Evolutionary conservation across 2,329 filamentous ascomycete genomes (phyloP), one percentile per base, ranked within the genome.

Genomic region (Emericellopsis cladophorae): DNA sequence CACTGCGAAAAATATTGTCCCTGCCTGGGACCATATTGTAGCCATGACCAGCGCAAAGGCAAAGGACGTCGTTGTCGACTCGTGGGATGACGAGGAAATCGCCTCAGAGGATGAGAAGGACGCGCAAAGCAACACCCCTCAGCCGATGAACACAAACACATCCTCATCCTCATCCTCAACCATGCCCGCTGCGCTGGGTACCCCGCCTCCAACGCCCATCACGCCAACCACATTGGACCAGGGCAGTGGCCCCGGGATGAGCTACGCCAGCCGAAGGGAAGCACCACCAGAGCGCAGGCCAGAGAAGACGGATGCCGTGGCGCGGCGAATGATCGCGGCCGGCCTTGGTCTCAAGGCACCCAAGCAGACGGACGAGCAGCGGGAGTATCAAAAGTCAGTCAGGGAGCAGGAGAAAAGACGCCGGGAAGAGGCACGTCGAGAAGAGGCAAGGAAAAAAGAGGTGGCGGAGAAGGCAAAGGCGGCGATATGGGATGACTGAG

Each of bases 271-370:
- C 36, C 41, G 45, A 41, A 48, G 40, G 12, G 34, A 15, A n/a
- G 15, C 32, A 10, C 37, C 37, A 24, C 31, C 36, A 40, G 46
- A 43, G 48, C 41, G n/a, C 40, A 66, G 84, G 32, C 90, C 88
- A 0, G 89, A 95, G 62, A 98, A 95, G 68, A 93, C 89, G 46
- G 93, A 93, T 45, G 86, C 88, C 1, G 87, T 94, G 32, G 92
- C 92, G 5, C 76, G 84, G 46, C 72, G 92, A 44, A 72, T 98
- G 75, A 96, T 98, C 57, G 88, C 87, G 1, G 84, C 84, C 4
- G 88, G 85, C 1, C 65, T 96, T 48, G 92, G 92, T 1, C 75
- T 95, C 41, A 78, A 80, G 53, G 78, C 81, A 29, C 86, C 87
- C 26, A 82, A 77, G 65, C 75, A 81, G 58, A 95, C 87, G 2